Evolutionary conservation across 164 flowering plant genomes (phyloP).

Genomic region (Annona squamosa): DNA sequence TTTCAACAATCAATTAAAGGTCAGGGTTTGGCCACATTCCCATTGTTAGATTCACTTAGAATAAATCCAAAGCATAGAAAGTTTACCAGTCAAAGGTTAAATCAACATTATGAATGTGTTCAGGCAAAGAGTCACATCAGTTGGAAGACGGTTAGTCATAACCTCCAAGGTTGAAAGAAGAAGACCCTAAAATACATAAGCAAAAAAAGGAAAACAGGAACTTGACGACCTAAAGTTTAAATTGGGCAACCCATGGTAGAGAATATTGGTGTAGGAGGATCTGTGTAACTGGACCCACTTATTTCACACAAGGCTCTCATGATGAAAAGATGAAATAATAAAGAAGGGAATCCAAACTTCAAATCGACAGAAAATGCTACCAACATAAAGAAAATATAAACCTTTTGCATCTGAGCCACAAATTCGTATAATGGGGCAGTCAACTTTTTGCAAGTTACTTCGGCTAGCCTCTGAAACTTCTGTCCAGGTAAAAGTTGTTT

Average conservation of each 20-base stretch:
- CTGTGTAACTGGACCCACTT: too few species aligned
- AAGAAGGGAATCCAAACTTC: too few species aligned
- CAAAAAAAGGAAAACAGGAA: background rate
- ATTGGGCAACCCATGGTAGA: too few species aligned
- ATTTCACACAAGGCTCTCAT: too few species aligned
- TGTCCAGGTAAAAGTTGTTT: constrained; percentile 55
- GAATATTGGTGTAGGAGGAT: too few species aligned
- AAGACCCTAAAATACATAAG: background rate
- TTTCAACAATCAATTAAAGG: background rate
- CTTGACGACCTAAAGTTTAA: too few species aligned
- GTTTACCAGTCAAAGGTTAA: background rate
- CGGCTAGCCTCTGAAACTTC: constrained; percentile 70
- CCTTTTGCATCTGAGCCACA: constrained; percentile 58
- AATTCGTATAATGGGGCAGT: constrained; percentile 68
- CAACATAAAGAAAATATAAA: constrained; percentile 3
- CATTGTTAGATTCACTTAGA: background rate
- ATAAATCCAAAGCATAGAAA: too few species aligned
- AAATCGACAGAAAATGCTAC: background rate
- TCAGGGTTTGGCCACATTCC: background rate
- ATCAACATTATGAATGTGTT: background rate
- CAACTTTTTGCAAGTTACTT: constrained; percentile 70
- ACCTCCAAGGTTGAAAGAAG: background rate
- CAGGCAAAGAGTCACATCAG: background rate
- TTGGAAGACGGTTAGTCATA: background rate
- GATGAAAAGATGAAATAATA: too few species aligned